Evolutionary conservation across 1,284 basidiomycete genomes (phyloP), one percentile per base, ranked within the genome.

Genomic region (Pseudozyma pruni): DNA sequence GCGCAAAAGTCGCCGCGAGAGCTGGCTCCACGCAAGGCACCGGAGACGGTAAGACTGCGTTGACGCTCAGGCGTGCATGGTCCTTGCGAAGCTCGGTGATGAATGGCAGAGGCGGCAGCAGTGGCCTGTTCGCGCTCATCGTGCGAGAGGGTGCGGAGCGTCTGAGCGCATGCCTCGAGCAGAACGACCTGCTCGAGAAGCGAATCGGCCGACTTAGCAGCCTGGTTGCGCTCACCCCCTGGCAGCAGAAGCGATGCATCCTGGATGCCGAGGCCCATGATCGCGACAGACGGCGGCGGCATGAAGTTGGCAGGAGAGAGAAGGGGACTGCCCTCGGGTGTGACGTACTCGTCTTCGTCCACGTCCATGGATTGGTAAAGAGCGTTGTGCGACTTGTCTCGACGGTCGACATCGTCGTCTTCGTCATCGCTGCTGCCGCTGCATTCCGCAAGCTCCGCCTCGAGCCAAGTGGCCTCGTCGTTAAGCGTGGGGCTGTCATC

Each of bases 381-480:
- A 13, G 46, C 41, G 14, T 32, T 47, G n/a, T 42, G 51, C 22
- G 51, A 37, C 17, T 34, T 27, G 34, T 40, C 11, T 6, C 6
- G 25, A 8, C 56, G 59, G 16, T 42, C 43, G n/a, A 31, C 20
- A 5, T 58, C 59, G 20, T 63, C 59, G 20, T 61, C 51, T 9
- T 62, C 60, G 11, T 29, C 27, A 29, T 11, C 11, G 27, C 27
- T 29, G 27, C 27, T 29, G 39, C 48, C 50, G 45, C 56, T 60
- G 52, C 56, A 63, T 8, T 56, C 29, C 8, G 68, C 68, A 3
- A 71, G 53, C 47, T 71, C 68, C 40, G 64, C 52, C 43, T 71
- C 61, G n/a, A 64, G 53, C 68, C 68, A 71, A 2, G 60, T 59
- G 2, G 60, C 61, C 38, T 71, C 48, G 32, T 64, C 57, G 42